Base-by-base conservation (phyloP, 345 rosid genomes). In the Syzygium jambos region DNA sequence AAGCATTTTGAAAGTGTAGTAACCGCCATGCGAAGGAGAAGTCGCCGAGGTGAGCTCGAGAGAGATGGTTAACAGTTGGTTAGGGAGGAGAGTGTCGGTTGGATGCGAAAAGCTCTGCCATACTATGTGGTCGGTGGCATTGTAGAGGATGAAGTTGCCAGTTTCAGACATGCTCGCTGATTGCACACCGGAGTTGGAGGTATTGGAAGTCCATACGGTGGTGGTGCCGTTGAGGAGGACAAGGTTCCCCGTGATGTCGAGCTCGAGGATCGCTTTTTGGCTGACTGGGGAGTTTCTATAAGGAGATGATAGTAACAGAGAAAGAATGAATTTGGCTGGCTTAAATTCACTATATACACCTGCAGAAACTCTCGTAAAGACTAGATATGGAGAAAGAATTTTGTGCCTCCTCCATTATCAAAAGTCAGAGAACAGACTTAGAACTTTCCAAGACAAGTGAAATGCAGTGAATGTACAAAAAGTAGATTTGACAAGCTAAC, bases 31-130 rank as follows among this genome's bases (percentile, higher is more conserved):
- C 1, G 87, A 85, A 6, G 92, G 89, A 49, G 96, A 92, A 38
- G 87, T 92, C 11, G 91, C 88, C 1, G 97, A 73, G 82, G 82
- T 94, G 80, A 97, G 87, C 61, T 97, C 96, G 17, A 93, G 90
- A 30, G 98, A 92, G 85, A 90, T 98, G 23, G 94, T 90, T 84
- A 97, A 91, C 63, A 94, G 97, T 88, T 97, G 99, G 90, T 94
- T 94, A 11, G 99, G 98, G 51, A 96, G 95, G 82, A 97, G 94
- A 34, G 97, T 96, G 85, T 97, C 98, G 1, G 98, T 93, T 4
- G 99, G 99, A 87, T 96, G 93, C 2, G 85, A 86, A 90, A 97
- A 97, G 89, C 97, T 95, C 85, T 97, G 94, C 99, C 99, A 97
- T 8, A 89, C 91, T 56, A 91, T 80, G 46, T 53, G 90, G 88